Conservation (phyloP, 1,139 yeast genomes). For the Yamadazyma membranifaciens region DNA sequence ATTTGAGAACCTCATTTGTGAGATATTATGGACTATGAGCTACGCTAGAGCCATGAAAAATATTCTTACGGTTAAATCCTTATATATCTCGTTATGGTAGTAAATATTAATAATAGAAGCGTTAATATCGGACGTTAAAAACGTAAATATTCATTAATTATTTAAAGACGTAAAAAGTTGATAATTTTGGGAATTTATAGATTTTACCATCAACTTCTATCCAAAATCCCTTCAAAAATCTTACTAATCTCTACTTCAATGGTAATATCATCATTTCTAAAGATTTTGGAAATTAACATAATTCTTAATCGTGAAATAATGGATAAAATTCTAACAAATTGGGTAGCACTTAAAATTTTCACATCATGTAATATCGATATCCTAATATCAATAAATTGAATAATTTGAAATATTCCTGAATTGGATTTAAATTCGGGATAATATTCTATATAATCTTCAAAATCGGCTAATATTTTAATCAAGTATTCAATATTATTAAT, state of each 20-base stretch:
- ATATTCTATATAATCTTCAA: conserved; percentile 58
- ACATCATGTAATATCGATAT: conserved; percentile 12
- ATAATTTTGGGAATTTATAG: neutral
- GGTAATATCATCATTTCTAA: conserved; percentile 13
- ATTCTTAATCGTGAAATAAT: conserved; percentile 47
- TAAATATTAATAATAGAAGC: no score
- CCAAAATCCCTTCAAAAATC: conserved; percentile 41
- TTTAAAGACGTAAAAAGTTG: neutral
- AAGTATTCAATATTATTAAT: conserved; percentile 61
- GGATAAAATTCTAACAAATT: conserved; percentile 45
- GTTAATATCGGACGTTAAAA: no score
- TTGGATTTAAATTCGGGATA: conserved; percentile 20
- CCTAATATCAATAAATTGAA: conserved; percentile 15
- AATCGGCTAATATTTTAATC: conserved; percentile 61
- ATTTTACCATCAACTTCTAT: conserved; percentile 16
- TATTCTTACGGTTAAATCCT: no score
- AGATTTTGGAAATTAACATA: conserved; percentile 18
- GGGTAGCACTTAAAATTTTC: conserved; percentile 36
- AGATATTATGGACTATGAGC: no score
- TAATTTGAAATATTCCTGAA: conserved; percentile 11
- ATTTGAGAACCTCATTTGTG: neutral
- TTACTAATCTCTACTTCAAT: conserved; percentile 30
- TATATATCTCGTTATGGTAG: no score
- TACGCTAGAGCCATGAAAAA: no score
- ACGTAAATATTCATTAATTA: no score